Evolutionary conservation across 495 filamentous ascomycete species (phyloP).

Genomic region (Aspergillus leporis): DNA sequence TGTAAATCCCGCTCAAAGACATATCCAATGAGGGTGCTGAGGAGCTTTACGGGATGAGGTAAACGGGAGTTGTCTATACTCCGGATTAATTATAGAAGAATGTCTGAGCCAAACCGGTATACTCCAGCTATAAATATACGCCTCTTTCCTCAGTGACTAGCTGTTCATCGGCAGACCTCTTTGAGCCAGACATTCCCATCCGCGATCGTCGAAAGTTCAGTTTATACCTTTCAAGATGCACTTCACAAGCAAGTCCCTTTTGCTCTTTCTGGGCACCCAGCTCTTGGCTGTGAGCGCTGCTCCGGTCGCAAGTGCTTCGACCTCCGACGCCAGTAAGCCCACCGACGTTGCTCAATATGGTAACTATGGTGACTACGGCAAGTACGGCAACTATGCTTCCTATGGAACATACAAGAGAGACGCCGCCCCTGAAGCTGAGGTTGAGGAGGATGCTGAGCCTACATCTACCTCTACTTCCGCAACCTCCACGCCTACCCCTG

Average conservation of each 20-base stretch:
- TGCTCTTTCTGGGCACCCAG: slow-evolving; percentile 12
- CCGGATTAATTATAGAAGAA: background rate
- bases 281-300: slow-evolving; percentile 9
- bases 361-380: slow-evolving; percentile 18
- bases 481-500: slow-evolving; percentile 1
- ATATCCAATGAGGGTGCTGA: slow-evolving; percentile 7
- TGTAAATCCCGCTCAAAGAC: background rate
- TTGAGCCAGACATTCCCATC: background rate
- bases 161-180: background rate
- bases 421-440: background rate
- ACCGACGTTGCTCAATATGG: slow-evolving; percentile 6
- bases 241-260: slow-evolving; percentile 9
- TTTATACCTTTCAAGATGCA: slow-evolving; percentile 7
- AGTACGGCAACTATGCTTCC: slow-evolving; percentile 18
- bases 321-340: background rate
- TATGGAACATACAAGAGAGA: slow-evolving; percentile 14
- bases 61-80: slow-evolving; percentile 2
- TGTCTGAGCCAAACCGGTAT: background rate
- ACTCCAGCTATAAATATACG: slow-evolving; percentile 14
- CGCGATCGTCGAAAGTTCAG: background rate
- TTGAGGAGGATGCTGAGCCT: background rate
- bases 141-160: background rate
- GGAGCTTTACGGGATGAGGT: background rate
- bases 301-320: slow-evolving; percentile 9
- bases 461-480: background rate